Percentiles rank a stretch among this genome's conserved stretches.
Conservation (phyloP, 805 yeast species). For the Hanseniaspora mollemarum region DNA sequence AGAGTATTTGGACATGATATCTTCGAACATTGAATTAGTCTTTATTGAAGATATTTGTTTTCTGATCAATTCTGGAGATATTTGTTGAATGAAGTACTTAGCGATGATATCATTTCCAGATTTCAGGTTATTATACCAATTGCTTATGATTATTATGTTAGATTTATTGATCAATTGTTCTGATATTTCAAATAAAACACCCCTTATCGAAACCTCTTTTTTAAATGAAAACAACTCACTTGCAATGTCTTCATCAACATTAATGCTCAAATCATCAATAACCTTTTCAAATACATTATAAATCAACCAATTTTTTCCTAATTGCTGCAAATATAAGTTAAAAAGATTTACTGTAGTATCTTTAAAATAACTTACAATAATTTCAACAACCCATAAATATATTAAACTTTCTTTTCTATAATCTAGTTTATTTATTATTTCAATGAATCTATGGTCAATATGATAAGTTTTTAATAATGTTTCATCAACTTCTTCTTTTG, state of each 20-base stretch:
- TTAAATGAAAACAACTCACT: background rate
- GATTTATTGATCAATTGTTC: background rate
- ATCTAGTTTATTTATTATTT: background rate
- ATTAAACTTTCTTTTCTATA: background rate
- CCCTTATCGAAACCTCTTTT: background rate
- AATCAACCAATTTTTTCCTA: conserved; percentile 9
- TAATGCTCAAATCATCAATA: background rate
- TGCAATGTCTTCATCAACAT: background rate
- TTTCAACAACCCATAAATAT: conserved; percentile 6
- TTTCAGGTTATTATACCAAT: conserved; percentile 62
- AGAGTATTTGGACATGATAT: conserved; percentile 28
- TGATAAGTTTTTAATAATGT: background rate
- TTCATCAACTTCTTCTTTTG: background rate
- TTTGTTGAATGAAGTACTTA: conserved; percentile 47
- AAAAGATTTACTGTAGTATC: conserved; percentile 2
- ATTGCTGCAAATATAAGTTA: background rate
- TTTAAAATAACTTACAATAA: conserved; percentile 2
- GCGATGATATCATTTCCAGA: conserved; percentile 53
- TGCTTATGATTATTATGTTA: conserved; percentile 20
- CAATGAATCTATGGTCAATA: background rate
- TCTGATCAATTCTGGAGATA: conserved; percentile 56
- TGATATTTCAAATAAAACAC: background rate
- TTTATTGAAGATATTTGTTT: conserved; percentile 43
- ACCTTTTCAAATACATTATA: conserved; percentile 3
- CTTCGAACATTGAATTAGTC: conserved; percentile 31